A percentile compares a stretch with the other conserved stretches of the same genome.
These are phyloP conservation scores for Colletotrichum cordylinicola DNA, from an alignment of 2,329 filamentous ascomycete genomes.

Conservation along the genomic window DNA sequence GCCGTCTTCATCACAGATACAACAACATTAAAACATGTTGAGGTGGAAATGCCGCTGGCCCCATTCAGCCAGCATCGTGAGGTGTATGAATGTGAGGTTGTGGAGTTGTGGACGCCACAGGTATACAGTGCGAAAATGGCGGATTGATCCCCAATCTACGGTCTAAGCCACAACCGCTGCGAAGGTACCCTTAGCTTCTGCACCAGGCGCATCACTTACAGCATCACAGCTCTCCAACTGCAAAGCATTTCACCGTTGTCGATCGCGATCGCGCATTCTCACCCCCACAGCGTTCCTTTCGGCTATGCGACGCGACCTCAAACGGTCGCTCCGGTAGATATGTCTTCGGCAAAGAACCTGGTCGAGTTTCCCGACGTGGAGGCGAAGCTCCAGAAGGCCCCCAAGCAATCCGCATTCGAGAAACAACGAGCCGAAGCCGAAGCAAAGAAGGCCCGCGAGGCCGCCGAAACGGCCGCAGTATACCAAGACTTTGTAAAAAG, in stretches of 20 bases:
- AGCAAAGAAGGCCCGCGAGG: constrained; percentile 83
- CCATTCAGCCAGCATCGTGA: not conserved
- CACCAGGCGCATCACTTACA: not conserved
- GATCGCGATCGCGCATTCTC: not conserved
- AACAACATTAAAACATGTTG: not conserved
- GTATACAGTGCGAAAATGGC: not conserved
- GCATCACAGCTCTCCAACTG: not conserved
- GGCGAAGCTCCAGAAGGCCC: constrained; percentile 78
- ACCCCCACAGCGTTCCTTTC: not conserved
- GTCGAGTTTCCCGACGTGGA: constrained; percentile 73
- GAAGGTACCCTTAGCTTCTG: not conserved
- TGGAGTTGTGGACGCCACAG: not conserved
- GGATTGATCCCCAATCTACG: not conserved
- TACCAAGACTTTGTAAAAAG: constrained; percentile 88
- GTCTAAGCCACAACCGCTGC: not conserved
- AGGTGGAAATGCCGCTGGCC: not conserved
- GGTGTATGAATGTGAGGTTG: not conserved
- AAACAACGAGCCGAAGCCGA: constrained; percentile 88
- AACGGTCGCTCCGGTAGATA: constrained; percentile 28
- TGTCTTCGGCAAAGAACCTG: constrained; percentile 55
- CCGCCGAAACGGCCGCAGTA: constrained; percentile 85
- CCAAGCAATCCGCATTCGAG: constrained; percentile 88
- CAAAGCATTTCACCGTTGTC: not conserved
- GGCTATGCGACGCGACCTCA: constrained; percentile 1
- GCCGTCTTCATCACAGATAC: not conserved